These are phyloP conservation scores for Cadophora gregata DNA, from an alignment of 2,329 filamentous ascomycete species.

Conservation along the genomic window DNA sequence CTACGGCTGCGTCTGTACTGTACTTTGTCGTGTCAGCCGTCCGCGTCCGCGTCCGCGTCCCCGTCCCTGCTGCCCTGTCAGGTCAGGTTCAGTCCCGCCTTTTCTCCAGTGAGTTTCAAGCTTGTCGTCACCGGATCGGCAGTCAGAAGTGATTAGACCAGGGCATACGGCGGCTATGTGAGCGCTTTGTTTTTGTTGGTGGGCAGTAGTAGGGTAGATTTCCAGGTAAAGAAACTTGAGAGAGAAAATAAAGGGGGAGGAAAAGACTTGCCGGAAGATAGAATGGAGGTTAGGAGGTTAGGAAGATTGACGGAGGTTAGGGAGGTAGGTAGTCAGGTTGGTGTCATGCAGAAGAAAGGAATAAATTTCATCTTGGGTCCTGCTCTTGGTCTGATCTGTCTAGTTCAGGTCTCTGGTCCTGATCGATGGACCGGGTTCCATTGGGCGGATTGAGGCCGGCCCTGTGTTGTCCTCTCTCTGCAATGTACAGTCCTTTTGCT, in stretches of 20 bases:
- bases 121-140: conserved; percentile 31
- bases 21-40: neutral
- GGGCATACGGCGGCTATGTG: conserved; percentile 15
- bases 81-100: neutral
- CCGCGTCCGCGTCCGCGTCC: too few species aligned
- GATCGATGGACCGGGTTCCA: neutral
- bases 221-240: neutral
- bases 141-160: conserved; percentile 7
- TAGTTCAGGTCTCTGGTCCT: neutral
- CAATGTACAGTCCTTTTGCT: neutral
- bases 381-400: neutral
- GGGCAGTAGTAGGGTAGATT: neutral
- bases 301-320: neutral
- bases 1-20: conserved; percentile 7
- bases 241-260: neutral
- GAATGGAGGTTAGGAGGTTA: neutral
- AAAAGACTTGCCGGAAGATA: neutral
- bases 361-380: neutral
- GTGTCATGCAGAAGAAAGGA: neutral
- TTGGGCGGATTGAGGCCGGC: neutral
- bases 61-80: too few species aligned
- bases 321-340: neutral
- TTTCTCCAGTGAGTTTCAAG: conserved; percentile 27
- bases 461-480: neutral
- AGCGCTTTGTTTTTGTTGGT: conserved; percentile 16